Evolutionary conservation across 768 basidiomycete species (phyloP).

Genomic region (Coprinopsis cinerea): DNA sequence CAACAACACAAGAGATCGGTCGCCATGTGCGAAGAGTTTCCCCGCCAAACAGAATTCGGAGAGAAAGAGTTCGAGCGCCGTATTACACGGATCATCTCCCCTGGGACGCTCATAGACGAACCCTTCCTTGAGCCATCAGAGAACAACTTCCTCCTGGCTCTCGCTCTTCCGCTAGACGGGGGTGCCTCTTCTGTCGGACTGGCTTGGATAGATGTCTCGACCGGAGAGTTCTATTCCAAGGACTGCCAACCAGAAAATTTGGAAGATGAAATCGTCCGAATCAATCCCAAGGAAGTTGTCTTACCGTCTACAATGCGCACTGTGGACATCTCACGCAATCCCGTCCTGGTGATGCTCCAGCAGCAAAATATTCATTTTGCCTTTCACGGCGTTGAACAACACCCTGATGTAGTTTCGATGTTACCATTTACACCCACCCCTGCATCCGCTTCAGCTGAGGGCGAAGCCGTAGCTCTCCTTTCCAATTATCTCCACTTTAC

Average conservation of each 20-base stretch:
- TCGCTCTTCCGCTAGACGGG: slow-evolving; percentile 25
- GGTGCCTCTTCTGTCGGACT: slow-evolving; percentile 44
- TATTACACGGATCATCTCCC: slow-evolving; percentile 84
- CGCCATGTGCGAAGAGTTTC: slow-evolving; percentile 92
- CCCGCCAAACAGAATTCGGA: slow-evolving; percentile 37
- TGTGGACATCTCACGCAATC: slow-evolving; percentile 27
- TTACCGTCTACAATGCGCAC: slow-evolving; percentile 40
- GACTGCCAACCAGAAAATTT: slow-evolving; percentile 45
- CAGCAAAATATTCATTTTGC: slow-evolving; percentile 56
- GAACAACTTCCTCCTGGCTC: slow-evolving; percentile 84
- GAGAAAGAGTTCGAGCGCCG: slow-evolving; percentile 69
- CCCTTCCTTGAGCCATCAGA: slow-evolving; percentile 79
- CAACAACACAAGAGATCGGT: slow-evolving; percentile 81
- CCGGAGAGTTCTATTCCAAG: slow-evolving; percentile 88
- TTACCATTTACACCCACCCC: slow-evolving; percentile 17
- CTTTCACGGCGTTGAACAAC: slow-evolving; percentile 21
- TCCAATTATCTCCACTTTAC: slow-evolving; percentile 60
- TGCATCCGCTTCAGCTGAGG: slow-evolving; percentile 30
- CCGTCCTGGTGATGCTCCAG: slow-evolving; percentile 40
- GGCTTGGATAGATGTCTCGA: slow-evolving; percentile 94
- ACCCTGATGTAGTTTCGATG: slow-evolving; percentile 11
- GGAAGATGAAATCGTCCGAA: slow-evolving; percentile 77
- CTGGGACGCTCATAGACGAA: slow-evolving; percentile 92
- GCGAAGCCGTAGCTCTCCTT: slow-evolving; percentile 53
- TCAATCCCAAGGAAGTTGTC: slow-evolving; percentile 79